Evolutionary conservation across 2,329 filamentous ascomycete genomes (phyloP).

Genomic region (Orbilia brochopaga): DNA sequence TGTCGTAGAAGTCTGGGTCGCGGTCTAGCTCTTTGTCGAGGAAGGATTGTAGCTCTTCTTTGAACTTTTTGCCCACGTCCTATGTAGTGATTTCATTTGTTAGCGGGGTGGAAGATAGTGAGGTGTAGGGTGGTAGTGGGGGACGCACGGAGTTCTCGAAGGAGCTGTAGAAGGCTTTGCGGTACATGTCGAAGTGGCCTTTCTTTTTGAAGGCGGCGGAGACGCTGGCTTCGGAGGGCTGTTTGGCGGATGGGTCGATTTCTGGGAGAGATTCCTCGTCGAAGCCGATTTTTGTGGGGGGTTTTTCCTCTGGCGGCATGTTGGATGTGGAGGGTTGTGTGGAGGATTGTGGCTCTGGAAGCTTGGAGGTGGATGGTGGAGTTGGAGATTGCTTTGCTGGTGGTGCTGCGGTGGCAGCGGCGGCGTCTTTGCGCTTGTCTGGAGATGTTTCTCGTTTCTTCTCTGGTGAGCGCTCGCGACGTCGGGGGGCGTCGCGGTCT

Average conservation of each 20-base stretch:
- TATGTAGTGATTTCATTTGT: slow-evolving; percentile 8
- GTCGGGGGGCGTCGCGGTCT: slow-evolving; percentile 21
- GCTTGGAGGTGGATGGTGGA: slow-evolving; percentile 6
- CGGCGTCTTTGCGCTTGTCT: no score
- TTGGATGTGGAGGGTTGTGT: slow-evolving; percentile 1
- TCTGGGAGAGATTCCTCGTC: slow-evolving; percentile 20
- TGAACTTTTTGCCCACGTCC: slow-evolving; percentile 35
- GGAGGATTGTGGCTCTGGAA: slow-evolving; percentile 6
- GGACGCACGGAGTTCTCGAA: slow-evolving; percentile 47
- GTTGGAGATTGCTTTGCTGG: no score
- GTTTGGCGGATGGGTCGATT: slow-evolving; percentile 28
- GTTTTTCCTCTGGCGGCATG: slow-evolving; percentile 7
- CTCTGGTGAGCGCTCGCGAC: slow-evolving; percentile 28
- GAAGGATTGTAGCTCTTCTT: slow-evolving; percentile 32
- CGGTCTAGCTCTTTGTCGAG: slow-evolving; percentile 44
- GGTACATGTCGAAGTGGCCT: slow-evolving; percentile 42
- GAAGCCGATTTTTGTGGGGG: background rate
- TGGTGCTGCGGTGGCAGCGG: no score
- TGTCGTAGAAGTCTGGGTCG: slow-evolving; percentile 46
- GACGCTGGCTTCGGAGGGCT: slow-evolving; percentile 33
- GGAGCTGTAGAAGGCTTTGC: slow-evolving; percentile 32
- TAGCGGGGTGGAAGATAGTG: background rate
- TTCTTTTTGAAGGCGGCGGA: slow-evolving; percentile 46
- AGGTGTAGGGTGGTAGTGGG: no score
- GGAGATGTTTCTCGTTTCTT: slow-evolving; percentile 22